Evolutionary conservation across 768 basidiomycete genomes (phyloP).

Genomic region (Trichaptum fuscoviolaceum): DNA sequence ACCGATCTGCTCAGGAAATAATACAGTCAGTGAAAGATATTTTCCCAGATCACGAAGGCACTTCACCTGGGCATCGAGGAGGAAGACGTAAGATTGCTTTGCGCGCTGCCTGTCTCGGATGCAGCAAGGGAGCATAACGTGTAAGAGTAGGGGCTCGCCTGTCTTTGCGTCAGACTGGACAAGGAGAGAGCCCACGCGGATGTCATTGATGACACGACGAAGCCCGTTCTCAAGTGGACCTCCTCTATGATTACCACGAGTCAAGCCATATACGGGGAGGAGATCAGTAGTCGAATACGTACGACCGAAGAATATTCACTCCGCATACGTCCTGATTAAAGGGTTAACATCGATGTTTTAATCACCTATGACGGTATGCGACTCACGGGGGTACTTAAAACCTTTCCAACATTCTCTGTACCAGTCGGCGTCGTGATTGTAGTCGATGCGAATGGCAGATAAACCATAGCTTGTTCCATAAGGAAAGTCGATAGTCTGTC

Average conservation of each 20-base stretch:
- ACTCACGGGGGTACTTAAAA: slow-evolving; percentile 53
- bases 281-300: slow-evolving; percentile 25
- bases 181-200: slow-evolving; percentile 81
- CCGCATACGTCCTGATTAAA: slow-evolving; percentile 67
- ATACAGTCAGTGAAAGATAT: slow-evolving; percentile 3
- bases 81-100: slow-evolving; percentile 69
- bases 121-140: slow-evolving; percentile 70
- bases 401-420: slow-evolving; percentile 51
- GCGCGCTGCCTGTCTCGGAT: slow-evolving; percentile 65
- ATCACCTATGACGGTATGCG: neutral
- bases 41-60: no score
- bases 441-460: slow-evolving; percentile 66
- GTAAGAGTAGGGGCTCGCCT: slow-evolving; percentile 85
- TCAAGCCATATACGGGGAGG: slow-evolving; percentile 3
- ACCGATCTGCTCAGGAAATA: slow-evolving; percentile 57
- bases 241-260: slow-evolving; percentile 44
- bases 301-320: slow-evolving; percentile 86
- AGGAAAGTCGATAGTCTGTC: slow-evolving; percentile 83
- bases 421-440: slow-evolving; percentile 65
- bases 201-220: slow-evolving; percentile 80
- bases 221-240: slow-evolving; percentile 90
- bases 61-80: slow-evolving; percentile 81
- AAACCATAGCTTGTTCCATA: slow-evolving; percentile 77
- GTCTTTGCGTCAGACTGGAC: slow-evolving; percentile 83
- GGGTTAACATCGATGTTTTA: slow-evolving; percentile 5